Percentiles rank a stretch among this genome's conserved stretches.
These are phyloP conservation scores for Dissophora ornata DNA, from an alignment of 192 early-diverging fungal genomes.

Conservation along the genomic window DNA sequence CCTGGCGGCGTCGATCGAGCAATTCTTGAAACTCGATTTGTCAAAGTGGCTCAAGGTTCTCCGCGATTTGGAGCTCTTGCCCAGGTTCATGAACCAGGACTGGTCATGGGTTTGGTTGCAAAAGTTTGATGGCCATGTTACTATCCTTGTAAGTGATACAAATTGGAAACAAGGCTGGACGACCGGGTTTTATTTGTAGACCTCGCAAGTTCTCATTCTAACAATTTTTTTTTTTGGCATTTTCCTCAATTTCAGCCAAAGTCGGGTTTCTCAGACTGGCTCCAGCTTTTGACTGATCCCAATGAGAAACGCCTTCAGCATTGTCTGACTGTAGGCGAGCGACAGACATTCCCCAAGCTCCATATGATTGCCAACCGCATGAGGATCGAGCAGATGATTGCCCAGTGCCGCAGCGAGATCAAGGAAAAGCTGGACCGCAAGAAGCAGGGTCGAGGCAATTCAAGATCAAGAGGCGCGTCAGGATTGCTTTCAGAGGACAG, in stretches of 20 bases:
- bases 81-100: conserved; percentile 79
- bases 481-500: conserved; percentile 43
- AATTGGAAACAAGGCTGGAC: no score
- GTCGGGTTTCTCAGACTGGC: conserved; percentile 69
- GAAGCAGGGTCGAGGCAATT: conserved; percentile 7
- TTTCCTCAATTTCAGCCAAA: conserved; percentile 57
- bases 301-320: conserved; percentile 60
- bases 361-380: conserved; percentile 80
- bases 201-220: neutral
- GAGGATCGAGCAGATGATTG: conserved; percentile 78
- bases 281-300: conserved; percentile 74
- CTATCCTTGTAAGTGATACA: conserved; percentile 77
- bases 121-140: conserved; percentile 90
- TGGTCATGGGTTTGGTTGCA: conserved; percentile 89
- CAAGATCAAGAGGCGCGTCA: neutral
- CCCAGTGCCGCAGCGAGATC: conserved; percentile 47
- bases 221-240: neutral
- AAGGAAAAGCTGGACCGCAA: conserved; percentile 36
- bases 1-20: conserved; percentile 79
- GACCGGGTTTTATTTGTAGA: no score
- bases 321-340: conserved; percentile 70
- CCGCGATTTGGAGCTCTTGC: conserved; percentile 83
- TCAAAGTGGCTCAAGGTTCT: conserved; percentile 87
- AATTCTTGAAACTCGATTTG: conserved; percentile 85
- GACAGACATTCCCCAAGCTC: conserved; percentile 81